phyloP scores from a whole-genome alignment of 768 basidiomycete genomes.

The Melanogaster broomeanus region DNA sequence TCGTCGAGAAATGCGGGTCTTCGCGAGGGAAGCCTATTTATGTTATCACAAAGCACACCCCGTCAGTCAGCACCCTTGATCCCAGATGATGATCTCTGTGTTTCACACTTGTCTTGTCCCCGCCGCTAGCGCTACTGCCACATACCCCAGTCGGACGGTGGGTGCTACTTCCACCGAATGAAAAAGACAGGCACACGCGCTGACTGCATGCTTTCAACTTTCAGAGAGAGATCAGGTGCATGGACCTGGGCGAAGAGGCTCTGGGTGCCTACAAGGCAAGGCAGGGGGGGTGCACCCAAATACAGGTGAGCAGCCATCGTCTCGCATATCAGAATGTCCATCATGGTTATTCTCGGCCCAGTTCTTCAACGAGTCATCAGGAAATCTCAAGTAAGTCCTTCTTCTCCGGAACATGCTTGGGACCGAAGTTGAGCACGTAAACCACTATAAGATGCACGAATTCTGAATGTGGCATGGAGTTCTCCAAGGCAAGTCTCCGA shows the following conservation, averaged over 20 bases:
- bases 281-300: constrained; percentile 43
- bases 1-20: constrained; percentile 44
- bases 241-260: constrained; percentile 43
- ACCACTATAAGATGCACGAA: constrained; percentile 35
- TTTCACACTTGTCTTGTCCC: constrained; percentile 17
- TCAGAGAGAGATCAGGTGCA: constrained; percentile 44
- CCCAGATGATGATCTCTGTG: background rate
- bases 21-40: constrained; percentile 44
- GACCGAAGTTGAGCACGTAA: constrained; percentile 12
- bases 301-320: constrained; percentile 34
- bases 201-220: constrained; percentile 10
- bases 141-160: constrained; percentile 36
- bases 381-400: constrained; percentile 37
- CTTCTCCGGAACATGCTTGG: background rate
- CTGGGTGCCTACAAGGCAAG: constrained; percentile 42
- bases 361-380: constrained; percentile 42
- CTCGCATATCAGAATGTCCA: background rate
- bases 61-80: constrained; percentile 33
- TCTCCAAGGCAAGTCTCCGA: constrained; percentile 40
- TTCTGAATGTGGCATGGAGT: constrained; percentile 40
- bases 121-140: constrained; percentile 29
- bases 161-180: constrained; percentile 9
- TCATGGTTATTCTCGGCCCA: constrained; percentile 10
- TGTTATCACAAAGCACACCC: constrained; percentile 43
- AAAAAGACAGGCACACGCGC: background rate